Evolutionary conservation across 1,139 yeast species (phyloP).

Genomic region (Saccharomyces hybrid): DNA sequence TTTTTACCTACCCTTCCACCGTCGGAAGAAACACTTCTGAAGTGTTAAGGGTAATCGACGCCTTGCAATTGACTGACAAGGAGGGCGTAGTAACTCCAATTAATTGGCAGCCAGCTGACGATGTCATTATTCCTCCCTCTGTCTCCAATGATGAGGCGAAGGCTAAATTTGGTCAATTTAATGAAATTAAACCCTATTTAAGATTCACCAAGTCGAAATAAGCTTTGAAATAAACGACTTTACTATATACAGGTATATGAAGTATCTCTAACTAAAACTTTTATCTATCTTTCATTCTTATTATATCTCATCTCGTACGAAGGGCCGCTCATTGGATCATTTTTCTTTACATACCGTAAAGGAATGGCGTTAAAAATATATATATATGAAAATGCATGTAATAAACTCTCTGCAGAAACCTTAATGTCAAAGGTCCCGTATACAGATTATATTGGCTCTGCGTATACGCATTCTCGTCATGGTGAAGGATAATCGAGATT

Average conservation of each 20-base stretch:
- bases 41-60: conserved; percentile 78
- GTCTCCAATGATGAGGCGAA: conserved; percentile 75
- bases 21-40: conserved; percentile 88
- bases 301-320: background rate
- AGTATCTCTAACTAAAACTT: background rate
- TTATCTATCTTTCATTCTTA: background rate
- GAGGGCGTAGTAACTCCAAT: conserved; percentile 75
- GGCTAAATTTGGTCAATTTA: conserved; percentile 73
- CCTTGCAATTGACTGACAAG: conserved; percentile 73
- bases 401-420: background rate
- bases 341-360: background rate
- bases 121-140: conserved; percentile 82
- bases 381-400: background rate
- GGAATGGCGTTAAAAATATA: background rate
- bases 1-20: conserved; percentile 81
- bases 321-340: background rate
- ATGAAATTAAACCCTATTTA: conserved; percentile 75
- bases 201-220: conserved; percentile 43
- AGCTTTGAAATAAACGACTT: background rate
- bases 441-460: background rate
- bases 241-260: background rate
- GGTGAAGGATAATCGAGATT: background rate
- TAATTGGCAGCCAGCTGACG: conserved; percentile 63
- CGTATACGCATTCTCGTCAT: background rate
- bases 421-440: background rate